Percentiles rank a stretch among this genome's conserved stretches.
Conservation (phyloP, 1,139 yeast genomes). For the Keqinozyma sinolaborantium region DNA sequence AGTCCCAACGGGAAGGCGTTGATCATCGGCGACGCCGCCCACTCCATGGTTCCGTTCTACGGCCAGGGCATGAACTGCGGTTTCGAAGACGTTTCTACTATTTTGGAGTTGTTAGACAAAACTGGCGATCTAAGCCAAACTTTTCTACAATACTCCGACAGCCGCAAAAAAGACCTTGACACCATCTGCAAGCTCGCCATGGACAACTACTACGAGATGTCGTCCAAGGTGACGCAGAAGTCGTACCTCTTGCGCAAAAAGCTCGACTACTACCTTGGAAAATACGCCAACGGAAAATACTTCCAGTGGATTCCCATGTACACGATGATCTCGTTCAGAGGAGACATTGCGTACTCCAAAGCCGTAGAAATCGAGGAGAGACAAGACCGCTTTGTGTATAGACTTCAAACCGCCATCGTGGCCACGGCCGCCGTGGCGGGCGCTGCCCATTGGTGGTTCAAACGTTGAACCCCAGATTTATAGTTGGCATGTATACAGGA, state of each 20-base stretch:
- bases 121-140: conserved; percentile 44
- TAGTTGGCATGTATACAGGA: too few species aligned
- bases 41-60: conserved; percentile 94
- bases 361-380: conserved; percentile 57
- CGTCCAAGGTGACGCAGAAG: conserved; percentile 70
- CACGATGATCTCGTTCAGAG: conserved; percentile 88
- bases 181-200: conserved; percentile 79
- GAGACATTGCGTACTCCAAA: conserved; percentile 72
- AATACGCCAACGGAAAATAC: conserved; percentile 32
- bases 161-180: conserved; percentile 61
- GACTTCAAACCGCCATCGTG: conserved; percentile 18
- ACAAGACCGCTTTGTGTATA: conserved; percentile 43
- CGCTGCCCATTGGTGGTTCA: conserved; percentile 13
- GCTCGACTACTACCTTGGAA: conserved; percentile 64
- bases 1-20: conserved; percentile 58
- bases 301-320: conserved; percentile 82
- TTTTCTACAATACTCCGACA: conserved; percentile 52
- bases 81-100: conserved; percentile 77
- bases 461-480: conserved; percentile 2
- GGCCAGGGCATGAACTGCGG: conserved; percentile 99
- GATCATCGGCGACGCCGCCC: conserved; percentile 90
- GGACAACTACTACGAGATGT: conserved; percentile 85
- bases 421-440: conserved; percentile 11
- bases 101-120: conserved; percentile 54
- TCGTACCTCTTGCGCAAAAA: conserved; percentile 63